Evolutionary conservation across 2,329 filamentous ascomycete genomes (phyloP).

Genomic region (Epichloe hybrida): DNA sequence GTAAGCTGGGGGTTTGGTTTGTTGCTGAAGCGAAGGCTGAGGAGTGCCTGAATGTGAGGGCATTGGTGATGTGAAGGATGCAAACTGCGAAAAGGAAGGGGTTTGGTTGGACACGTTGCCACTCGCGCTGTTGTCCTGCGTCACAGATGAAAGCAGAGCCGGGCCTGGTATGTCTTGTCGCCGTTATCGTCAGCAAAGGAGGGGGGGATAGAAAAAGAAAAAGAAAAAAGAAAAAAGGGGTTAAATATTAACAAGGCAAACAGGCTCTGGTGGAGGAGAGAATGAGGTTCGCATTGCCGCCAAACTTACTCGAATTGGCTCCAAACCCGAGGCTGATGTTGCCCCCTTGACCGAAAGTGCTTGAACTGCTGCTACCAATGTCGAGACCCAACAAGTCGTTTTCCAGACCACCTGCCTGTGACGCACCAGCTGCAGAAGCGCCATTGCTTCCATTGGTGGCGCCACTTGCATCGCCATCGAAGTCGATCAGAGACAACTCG

Average conservation of each 20-base stretch:
- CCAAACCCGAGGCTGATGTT: constrained; percentile 74
- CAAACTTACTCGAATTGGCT: constrained; percentile 47
- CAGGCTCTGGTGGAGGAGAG: no score
- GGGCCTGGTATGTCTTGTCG: constrained; percentile 50
- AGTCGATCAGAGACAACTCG: constrained; percentile 88
- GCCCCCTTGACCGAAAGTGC: constrained; percentile 57
- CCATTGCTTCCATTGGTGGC: constrained; percentile 38
- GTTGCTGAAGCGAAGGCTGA: constrained; percentile 33
- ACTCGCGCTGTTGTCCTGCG: constrained; percentile 45
- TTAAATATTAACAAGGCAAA: not conserved
- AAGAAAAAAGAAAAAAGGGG: no score
- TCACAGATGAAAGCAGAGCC: constrained; percentile 49
- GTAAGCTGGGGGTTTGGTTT: constrained; percentile 29
- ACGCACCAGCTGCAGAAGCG: constrained; percentile 20
- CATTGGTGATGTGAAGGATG: constrained; percentile 39
- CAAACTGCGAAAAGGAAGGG: constrained; percentile 39
- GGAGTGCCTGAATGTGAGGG: constrained; percentile 40
- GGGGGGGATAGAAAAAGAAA: not conserved
- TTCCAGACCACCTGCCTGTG: constrained; percentile 56
- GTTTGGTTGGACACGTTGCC: constrained; percentile 27
- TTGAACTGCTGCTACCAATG: constrained; percentile 47
- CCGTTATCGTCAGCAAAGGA: constrained; percentile 9
- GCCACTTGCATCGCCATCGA: constrained; percentile 48
- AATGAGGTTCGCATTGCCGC: not conserved
- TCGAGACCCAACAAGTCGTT: constrained; percentile 86